Evolutionary conservation across 1,139 yeast species (phyloP).

Genomic region (Suhomyces bolitotheri): DNA sequence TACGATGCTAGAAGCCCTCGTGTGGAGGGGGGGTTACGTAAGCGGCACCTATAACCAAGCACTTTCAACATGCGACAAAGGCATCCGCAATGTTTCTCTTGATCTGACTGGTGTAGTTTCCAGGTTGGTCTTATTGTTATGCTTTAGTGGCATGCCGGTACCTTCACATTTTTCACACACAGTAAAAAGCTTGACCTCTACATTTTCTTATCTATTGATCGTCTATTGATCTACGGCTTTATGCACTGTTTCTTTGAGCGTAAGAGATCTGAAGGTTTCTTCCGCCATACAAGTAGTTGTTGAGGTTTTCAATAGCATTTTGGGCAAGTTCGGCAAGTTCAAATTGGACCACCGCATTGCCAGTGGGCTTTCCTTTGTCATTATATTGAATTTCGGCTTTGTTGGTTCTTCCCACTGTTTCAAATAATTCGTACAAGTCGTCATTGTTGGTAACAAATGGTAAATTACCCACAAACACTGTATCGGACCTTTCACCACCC

Average conservation of each 20-base stretch:
- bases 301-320: slow-evolving; percentile 69
- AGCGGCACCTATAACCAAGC: too few species aligned
- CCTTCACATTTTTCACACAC: too few species aligned
- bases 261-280: slow-evolving; percentile 67
- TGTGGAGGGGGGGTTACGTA: too few species aligned
- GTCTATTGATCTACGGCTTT: background rate
- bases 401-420: slow-evolving; percentile 75
- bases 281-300: slow-evolving; percentile 83
- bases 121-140: too few species aligned
- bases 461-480: slow-evolving; percentile 72
- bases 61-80: too few species aligned
- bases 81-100: too few species aligned
- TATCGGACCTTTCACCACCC: slow-evolving; percentile 62
- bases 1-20: too few species aligned
- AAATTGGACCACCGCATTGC: slow-evolving; percentile 82
- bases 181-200: too few species aligned
- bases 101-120: too few species aligned
- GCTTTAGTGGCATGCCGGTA: too few species aligned
- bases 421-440: slow-evolving; percentile 84
- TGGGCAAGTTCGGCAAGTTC: slow-evolving; percentile 70
- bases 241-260: slow-evolving; percentile 37
- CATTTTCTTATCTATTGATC: background rate
- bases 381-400: slow-evolving; percentile 77
- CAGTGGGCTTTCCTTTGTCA: slow-evolving; percentile 69
- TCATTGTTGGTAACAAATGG: slow-evolving; percentile 87